These are phyloP conservation scores for Blastobotrys terrestris DNA, from an alignment of 805 yeast genomes.

Conservation along the genomic window DNA sequence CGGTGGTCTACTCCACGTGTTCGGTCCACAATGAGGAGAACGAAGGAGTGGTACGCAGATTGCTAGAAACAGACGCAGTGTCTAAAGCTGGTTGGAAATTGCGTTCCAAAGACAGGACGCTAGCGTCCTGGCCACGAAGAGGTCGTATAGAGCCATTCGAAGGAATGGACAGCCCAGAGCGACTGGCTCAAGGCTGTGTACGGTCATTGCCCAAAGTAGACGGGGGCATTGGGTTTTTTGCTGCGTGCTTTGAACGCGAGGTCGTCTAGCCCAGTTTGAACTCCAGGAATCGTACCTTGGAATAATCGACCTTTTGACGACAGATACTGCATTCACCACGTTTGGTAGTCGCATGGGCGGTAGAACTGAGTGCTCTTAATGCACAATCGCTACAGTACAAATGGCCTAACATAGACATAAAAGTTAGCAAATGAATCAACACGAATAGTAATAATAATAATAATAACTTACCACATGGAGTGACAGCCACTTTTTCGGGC, in stretches of 20 bases:
- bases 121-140: conserved; percentile 83
- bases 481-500: conserved; percentile 28
- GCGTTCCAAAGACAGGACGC: conserved; percentile 49
- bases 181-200: conserved; percentile 78
- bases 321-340: conserved; percentile 33
- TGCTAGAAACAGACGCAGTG: conserved; percentile 62
- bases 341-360: conserved; percentile 20
- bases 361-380: conserved; percentile 27
- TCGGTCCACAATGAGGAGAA: conserved; percentile 92
- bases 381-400: conserved; percentile 33
- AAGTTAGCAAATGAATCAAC: background rate
- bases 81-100: conserved; percentile 70
- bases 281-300: conserved; percentile 24
- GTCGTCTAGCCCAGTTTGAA: conserved; percentile 12
- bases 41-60: conserved; percentile 81
- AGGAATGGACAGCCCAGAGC: conserved; percentile 32
- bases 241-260: conserved; percentile 68
- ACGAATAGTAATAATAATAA: background rate
- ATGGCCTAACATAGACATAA: conserved; percentile 25
- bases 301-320: conserved; percentile 26
- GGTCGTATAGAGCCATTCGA: conserved; percentile 67
- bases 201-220: conserved; percentile 80
- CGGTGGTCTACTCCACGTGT: conserved; percentile 91
- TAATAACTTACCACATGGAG: conserved; percentile 27
- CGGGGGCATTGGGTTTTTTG: conserved; percentile 99